Percentiles rank a stretch among this genome's conserved stretches.
phyloP scores from a whole-genome alignment of 495 filamentous ascomycete genomes.

The Penicillium desertorum region DNA sequence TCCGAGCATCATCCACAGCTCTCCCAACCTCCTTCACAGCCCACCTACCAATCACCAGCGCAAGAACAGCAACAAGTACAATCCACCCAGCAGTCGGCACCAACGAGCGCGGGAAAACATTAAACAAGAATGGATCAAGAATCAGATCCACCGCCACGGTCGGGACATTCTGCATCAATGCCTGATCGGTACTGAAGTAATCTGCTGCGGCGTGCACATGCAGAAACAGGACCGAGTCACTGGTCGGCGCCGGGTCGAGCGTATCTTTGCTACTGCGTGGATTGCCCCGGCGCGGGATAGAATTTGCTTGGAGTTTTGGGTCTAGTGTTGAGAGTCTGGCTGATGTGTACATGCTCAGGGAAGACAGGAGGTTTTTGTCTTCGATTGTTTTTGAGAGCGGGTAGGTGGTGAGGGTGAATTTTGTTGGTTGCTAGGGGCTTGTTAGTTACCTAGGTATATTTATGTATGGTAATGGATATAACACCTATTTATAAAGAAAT shows the following conservation, averaged over 20 bases:
- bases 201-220: constrained; percentile 75
- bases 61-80: constrained; percentile 51
- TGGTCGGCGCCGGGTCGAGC: constrained; percentile 23
- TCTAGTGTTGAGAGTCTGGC: constrained; percentile 40
- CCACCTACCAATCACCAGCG: constrained; percentile 47
- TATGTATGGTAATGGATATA: background rate
- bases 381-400: constrained; percentile 57
- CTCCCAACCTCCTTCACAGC: constrained; percentile 31
- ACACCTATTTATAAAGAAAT: background rate
- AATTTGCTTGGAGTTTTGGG: constrained; percentile 17
- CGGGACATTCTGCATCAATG: constrained; percentile 74
- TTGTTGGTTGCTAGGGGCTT: constrained; percentile 74
- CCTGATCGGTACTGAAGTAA: constrained; percentile 71
- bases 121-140: constrained; percentile 79
- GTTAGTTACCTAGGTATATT: constrained; percentile 8
- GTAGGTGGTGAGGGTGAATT: constrained; percentile 68
- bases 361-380: constrained; percentile 59
- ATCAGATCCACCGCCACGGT: constrained; percentile 80
- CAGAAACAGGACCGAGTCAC: constrained; percentile 71
- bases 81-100: constrained; percentile 65
- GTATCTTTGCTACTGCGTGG: background rate
- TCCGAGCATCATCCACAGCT: constrained; percentile 26
- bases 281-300: constrained; percentile 12
- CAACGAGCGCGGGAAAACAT: constrained; percentile 69
- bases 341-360: constrained; percentile 62